Base-by-base conservation (phyloP, 2,329 filamentous ascomycete species). In the Fusarium pseudograminearum region DNA sequence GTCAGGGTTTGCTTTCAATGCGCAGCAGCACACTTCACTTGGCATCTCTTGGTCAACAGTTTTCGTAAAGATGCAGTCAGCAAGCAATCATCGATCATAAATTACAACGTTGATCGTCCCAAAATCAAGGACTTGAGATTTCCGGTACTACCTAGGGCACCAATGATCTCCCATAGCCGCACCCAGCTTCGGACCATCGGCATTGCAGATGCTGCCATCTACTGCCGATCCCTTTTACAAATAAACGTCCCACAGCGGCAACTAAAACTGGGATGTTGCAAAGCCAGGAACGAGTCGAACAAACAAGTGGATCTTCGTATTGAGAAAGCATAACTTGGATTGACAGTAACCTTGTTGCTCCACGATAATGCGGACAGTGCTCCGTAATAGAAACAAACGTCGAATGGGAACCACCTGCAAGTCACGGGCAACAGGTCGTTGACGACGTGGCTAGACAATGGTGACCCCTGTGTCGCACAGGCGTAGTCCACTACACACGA, bases 381-480 rank as follows among this genome's bases (percentile, higher is more conserved):
- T 15, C 48, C 36, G 45, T 24, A 26, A 16, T 3, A 20, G 38
- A 54, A 31, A n/a, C 14, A 52, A 5, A 18, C 10, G 18, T 5
- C 61, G 65, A 48, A 42, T 40, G 15, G 45, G 20, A 41, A 7
- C 24, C 10, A 20, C 12, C 48, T 41, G 47, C 14, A 20, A 20
- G 18, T 51, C 3, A 40, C 16, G n/a, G 33, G n/a, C 14, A 3
- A 26, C 14, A 20, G 28, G 44, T 58, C 52, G 33, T 45, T 70
- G 66, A 70, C 66, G 61, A 70, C 40, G 66, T 69, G 61, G 66
- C 66, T 69, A 38, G 7, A 12, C 16, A 15, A n/a, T 28, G 33
- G 18, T n/a, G 22, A 41, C 24, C 31, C 33, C 20, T 58, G 45
- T 20, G 31, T 30, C 20, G 24, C 30, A 44, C 20, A 44, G 1